Evolutionary conservation across 75 land plant genomes (phyloP).

Genomic region (Picea glauca): DNA sequence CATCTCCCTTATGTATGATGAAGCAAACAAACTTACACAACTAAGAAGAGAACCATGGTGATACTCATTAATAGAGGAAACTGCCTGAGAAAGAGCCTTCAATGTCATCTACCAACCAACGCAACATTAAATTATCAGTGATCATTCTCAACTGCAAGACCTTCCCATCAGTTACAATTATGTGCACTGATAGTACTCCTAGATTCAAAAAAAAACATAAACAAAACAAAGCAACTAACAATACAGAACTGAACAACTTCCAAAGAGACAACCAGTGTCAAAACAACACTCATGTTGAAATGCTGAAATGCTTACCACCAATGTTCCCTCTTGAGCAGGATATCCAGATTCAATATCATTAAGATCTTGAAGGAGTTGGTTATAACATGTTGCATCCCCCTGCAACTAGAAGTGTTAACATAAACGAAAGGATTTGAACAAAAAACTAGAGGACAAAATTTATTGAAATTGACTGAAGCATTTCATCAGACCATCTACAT

Average conservation of each 20-base stretch:
- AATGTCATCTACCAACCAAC: constrained; percentile 35
- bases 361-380: constrained; percentile 4
- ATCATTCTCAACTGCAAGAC: not conserved
- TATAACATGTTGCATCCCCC: constrained; percentile 9
- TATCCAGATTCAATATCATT: not conserved
- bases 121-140: not conserved
- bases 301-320: constrained; percentile 3
- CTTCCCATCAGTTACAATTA: not conserved
- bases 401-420: not conserved
- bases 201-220: not conserved
- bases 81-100: constrained; percentile 64
- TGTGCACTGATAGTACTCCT: not conserved
- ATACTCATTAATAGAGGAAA: constrained; percentile 39
- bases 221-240: not conserved
- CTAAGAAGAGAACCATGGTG: constrained; percentile 39
- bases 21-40: constrained; percentile 18
- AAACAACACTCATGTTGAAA: not conserved
- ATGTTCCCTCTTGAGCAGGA: not conserved
- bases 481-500: too few relatives aligned
- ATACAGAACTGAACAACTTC: not conserved
- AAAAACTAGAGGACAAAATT: too few relatives aligned
- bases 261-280: not conserved
- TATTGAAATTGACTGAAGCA: too few relatives aligned
- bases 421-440: not conserved
- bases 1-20: not conserved